Conservation (phyloP, 768 basidiomycete genomes). For the Cystofilobasidium capitatum region DNA sequence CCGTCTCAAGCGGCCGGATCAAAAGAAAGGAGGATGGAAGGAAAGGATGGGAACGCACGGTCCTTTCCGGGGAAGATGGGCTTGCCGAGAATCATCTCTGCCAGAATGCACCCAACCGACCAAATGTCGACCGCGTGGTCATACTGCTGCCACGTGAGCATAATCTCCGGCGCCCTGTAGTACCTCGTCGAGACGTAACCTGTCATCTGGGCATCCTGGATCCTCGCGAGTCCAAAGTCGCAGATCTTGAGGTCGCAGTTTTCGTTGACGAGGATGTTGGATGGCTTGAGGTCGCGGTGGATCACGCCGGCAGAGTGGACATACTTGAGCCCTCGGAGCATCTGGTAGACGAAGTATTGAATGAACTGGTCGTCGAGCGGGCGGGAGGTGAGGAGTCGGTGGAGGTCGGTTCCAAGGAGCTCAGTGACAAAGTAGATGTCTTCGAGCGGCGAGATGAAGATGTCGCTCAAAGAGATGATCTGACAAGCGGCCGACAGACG, state of each 20-base stretch:
- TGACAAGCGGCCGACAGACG: conserved; percentile 35
- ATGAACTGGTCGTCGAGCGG: conserved; percentile 99
- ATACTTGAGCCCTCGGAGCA: conserved; percentile 95
- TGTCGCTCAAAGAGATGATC: conserved; percentile 98
- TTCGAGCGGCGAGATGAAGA: conserved; percentile 99
- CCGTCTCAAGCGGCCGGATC: background rate
- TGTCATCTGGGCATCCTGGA: conserved; percentile 99
- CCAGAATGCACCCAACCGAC: conserved; percentile 94
- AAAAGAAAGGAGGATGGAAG: conserved; percentile 6
- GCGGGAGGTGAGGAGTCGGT: conserved; percentile 87
- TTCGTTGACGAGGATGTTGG: conserved; percentile 98
- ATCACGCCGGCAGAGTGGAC: conserved; percentile 99
- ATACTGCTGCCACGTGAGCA: conserved; percentile 99
- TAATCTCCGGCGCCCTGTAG: conserved; percentile 98
- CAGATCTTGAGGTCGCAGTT: conserved; percentile 99
- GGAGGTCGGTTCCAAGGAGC: conserved; percentile 92
- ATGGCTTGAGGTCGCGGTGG: conserved; percentile 98
- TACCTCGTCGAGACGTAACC: conserved; percentile 98
- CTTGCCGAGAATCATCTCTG: conserved; percentile 98
- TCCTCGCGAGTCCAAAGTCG: conserved; percentile 95
- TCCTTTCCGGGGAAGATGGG: conserved; percentile 99
- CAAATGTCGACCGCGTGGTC: conserved; percentile 99
- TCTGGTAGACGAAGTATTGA: conserved; percentile 99
- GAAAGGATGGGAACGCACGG: conserved; percentile 54
- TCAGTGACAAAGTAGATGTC: conserved; percentile 99